phyloP scores from a whole-genome alignment of 176 grass and related monocot genomes.

The Triticum monococcum region DNA sequence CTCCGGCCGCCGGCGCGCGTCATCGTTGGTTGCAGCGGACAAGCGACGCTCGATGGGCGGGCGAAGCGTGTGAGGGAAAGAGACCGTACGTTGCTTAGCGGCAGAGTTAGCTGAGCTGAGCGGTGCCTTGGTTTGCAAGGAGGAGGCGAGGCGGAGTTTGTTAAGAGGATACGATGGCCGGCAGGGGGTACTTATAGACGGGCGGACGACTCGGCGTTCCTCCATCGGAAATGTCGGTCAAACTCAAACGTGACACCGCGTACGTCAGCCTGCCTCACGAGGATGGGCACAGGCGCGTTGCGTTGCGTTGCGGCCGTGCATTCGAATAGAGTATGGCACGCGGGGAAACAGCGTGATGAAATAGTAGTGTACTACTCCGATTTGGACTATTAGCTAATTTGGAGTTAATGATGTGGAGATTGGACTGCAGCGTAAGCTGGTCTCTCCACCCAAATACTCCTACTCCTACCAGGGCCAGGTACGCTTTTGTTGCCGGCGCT shows the following conservation, averaged over 20 bases:
- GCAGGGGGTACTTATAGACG: slow-evolving; percentile 1
- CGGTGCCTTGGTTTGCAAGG: neutral
- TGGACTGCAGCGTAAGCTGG: neutral
- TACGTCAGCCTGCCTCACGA: neutral
- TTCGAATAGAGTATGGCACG: neutral
- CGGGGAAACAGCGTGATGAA: neutral
- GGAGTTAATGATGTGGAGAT: neutral
- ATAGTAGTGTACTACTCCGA: neutral
- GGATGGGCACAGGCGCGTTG: neutral
- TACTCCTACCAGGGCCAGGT: neutral
- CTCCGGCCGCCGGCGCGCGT: neutral
- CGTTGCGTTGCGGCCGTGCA: neutral
- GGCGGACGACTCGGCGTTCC: too few relatives aligned
- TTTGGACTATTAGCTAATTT: neutral
- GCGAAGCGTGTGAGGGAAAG: too few relatives aligned
- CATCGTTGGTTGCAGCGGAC: neutral
- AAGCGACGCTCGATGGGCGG: too few relatives aligned
- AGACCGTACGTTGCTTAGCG: too few relatives aligned
- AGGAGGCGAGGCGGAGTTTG: neutral
- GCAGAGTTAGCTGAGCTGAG: neutral
- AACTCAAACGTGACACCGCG: neutral
- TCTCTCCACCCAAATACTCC: neutral
- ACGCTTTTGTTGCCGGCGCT: neutral
- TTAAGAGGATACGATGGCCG: neutral
- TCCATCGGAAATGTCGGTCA: neutral